Conservation (phyloP, 768 basidiomycete species). For the Crepidotus variabilis region DNA sequence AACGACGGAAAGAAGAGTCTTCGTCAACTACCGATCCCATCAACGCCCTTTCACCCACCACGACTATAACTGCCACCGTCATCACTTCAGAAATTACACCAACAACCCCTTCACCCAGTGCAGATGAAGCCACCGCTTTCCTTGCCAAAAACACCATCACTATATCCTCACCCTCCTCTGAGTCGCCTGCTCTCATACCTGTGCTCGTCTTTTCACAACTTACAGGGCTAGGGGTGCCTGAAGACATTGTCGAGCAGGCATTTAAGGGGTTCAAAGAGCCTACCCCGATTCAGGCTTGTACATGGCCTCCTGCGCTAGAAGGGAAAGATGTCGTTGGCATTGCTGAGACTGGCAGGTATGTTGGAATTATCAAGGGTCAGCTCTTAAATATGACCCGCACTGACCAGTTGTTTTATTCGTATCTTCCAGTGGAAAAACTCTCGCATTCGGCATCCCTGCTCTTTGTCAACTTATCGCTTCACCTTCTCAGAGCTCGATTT, state of each 20-base stretch:
- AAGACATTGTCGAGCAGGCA: conserved; percentile 23
- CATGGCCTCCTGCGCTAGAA: conserved; percentile 85
- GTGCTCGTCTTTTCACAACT: conserved; percentile 75
- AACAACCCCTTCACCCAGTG: conserved; percentile 11
- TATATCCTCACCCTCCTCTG: conserved; percentile 48
- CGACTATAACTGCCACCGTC: conserved; percentile 7
- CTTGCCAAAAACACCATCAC: conserved; percentile 71
- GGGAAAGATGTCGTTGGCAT: conserved; percentile 92
- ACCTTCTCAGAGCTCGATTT: conserved; percentile 35
- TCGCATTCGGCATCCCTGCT: conserved; percentile 94
- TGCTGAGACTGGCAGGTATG: conserved; percentile 89
- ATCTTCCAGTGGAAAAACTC: conserved; percentile 79
- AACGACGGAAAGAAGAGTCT: conserved; percentile 31
- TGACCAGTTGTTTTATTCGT: background rate
- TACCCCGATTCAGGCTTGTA: conserved; percentile 92
- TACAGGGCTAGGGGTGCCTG: conserved; percentile 21
- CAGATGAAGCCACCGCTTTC: conserved; percentile 55
- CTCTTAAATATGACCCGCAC: background rate
- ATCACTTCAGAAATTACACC: conserved; percentile 15
- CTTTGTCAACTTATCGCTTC: conserved; percentile 58
- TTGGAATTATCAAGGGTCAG: background rate
- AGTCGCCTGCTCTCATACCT: conserved; percentile 50
- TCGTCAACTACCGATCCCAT: conserved; percentile 13
- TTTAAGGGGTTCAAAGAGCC: conserved; percentile 79
- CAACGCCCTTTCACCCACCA: conserved; percentile 16